A percentile compares a stretch with the other conserved stretches of the same genome.
phyloP scores from a whole-genome alignment of 2,329 filamentous ascomycete genomes.

The Exophiala phaeomuriformis region DNA sequence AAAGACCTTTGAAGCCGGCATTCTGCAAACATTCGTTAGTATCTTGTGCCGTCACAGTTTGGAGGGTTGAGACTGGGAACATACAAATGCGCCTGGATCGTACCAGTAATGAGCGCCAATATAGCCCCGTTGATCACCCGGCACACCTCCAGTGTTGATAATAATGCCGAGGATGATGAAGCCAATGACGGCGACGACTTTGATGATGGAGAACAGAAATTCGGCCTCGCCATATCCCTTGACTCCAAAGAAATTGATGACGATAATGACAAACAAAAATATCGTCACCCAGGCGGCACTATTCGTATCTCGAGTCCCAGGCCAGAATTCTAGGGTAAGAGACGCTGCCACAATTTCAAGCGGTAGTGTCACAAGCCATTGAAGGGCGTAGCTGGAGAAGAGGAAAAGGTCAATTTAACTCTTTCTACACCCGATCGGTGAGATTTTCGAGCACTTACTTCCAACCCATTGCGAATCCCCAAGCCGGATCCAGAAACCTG shows the following conservation, averaged over 20 bases:
- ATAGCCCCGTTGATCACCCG: slow-evolving; percentile 55
- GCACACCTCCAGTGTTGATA: slow-evolving; percentile 73
- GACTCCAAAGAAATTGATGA: slow-evolving; percentile 82
- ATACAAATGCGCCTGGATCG: slow-evolving; percentile 59
- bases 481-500: slow-evolving; percentile 76
- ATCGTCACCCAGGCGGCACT: slow-evolving; percentile 73
- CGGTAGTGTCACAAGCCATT: slow-evolving; percentile 78
- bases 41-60: slow-evolving; percentile 30
- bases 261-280: slow-evolving; percentile 67
- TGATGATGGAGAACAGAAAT: slow-evolving; percentile 79
- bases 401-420: neutral
- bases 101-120: slow-evolving; percentile 74
- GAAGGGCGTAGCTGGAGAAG: slow-evolving; percentile 62
- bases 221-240: slow-evolving; percentile 86
- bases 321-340: slow-evolving; percentile 76
- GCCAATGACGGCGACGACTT: slow-evolving; percentile 75
- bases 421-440: neutral
- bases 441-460: slow-evolving; percentile 52
- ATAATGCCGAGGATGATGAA: slow-evolving; percentile 57
- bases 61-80: slow-evolving; percentile 43
- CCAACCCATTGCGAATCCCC: slow-evolving; percentile 72
- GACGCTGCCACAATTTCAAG: slow-evolving; percentile 77
- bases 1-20: slow-evolving; percentile 60
- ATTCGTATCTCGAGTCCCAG: slow-evolving; percentile 47
- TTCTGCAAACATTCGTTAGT: slow-evolving; percentile 61